phyloP scores from a whole-genome alignment of 2,329 filamentous ascomycete species.

The Beauveria pseudobassiana region DNA sequence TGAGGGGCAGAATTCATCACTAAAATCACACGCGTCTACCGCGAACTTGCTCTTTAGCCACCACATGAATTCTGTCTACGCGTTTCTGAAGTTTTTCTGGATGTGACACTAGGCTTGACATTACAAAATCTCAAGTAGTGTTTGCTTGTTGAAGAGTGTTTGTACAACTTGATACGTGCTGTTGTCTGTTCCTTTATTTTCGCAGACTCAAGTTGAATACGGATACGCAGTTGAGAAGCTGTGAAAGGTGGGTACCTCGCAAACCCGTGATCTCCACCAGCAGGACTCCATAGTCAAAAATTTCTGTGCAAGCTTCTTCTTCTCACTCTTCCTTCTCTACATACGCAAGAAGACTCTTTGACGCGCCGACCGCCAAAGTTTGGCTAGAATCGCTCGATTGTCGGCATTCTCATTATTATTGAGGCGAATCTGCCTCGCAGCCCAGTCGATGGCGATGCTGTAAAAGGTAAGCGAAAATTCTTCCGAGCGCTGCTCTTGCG shows the following conservation, averaged over 20 bases:
- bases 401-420: not conserved
- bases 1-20: too few species aligned
- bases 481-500: not conserved
- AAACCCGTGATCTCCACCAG: slow-evolving; percentile 7
- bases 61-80: too few species aligned
- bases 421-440: not conserved
- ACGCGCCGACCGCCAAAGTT: not conserved
- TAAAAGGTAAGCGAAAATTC: slow-evolving; percentile 10
- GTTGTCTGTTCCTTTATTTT: too few species aligned
- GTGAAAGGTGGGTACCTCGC: slow-evolving; percentile 4
- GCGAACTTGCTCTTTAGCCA: too few species aligned
- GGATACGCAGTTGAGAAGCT: not conserved
- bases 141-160: too few species aligned
- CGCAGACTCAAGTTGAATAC: not conserved
- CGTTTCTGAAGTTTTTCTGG: not conserved
- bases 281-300: slow-evolving; percentile 3
- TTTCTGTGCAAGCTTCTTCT: not conserved
- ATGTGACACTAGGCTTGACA: not conserved
- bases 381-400: not conserved
- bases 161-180: too few species aligned
- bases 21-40: too few species aligned
- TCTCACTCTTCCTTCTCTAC: not conserved
- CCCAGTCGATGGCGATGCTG: not conserved
- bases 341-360: not conserved
- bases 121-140: not conserved